These are phyloP conservation scores for Solanum ossicruentum DNA, from an alignment of 257 asterid species.

Conservation along the genomic window DNA sequence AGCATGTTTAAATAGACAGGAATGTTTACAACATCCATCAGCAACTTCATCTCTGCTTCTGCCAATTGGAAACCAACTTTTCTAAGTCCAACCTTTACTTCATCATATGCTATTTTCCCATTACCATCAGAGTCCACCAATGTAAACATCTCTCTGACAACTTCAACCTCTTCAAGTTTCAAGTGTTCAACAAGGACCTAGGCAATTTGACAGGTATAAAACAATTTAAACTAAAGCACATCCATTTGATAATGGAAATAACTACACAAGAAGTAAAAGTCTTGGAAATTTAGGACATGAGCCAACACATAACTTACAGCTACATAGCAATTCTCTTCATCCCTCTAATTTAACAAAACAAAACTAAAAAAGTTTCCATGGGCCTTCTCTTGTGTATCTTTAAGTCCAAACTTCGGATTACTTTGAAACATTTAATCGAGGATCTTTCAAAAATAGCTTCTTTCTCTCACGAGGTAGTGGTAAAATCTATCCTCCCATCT, in stretches of 20 bases:
- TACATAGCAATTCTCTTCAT: too few relatives aligned
- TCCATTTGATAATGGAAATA: not conserved
- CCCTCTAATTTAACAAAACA: too few relatives aligned
- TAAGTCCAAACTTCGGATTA: too few relatives aligned
- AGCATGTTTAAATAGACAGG: conserved; percentile 1
- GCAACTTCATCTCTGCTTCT: conserved; percentile 87
- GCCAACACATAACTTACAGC: too few relatives aligned
- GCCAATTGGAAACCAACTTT: conserved; percentile 97
- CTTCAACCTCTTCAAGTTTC: conserved; percentile 83
- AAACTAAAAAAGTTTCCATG: too few relatives aligned
- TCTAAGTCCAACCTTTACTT: conserved; percentile 67
- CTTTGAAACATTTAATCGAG: too few relatives aligned
- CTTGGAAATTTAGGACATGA: too few relatives aligned
- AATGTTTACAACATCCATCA: conserved; percentile 90
- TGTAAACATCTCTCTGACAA: conserved; percentile 83
- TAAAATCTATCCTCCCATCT: too few relatives aligned
- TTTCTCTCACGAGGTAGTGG: too few relatives aligned
- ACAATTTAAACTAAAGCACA: not conserved
- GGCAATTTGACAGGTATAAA: not conserved
- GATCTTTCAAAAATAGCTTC: too few relatives aligned
- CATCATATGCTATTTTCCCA: conserved; percentile 83
- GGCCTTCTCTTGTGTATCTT: too few relatives aligned
- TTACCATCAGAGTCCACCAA: conserved; percentile 88
- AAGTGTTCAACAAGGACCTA: conserved; percentile 92
- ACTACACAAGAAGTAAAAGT: not conserved